phyloP scores from a whole-genome alignment of 768 basidiomycete species.

The Erythrobasidium yunnanense region DNA sequence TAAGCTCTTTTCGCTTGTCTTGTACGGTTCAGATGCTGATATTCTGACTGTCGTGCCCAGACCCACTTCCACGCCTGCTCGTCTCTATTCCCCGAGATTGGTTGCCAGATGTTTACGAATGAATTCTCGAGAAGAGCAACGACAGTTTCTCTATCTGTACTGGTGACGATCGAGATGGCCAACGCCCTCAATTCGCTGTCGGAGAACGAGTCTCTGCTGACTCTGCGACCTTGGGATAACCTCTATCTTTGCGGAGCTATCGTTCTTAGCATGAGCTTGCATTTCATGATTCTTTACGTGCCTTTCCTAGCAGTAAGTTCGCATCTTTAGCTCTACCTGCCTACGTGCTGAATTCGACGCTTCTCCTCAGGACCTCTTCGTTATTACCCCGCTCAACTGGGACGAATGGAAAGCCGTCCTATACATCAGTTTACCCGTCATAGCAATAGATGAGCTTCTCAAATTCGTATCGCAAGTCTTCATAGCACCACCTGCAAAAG shows the following conservation, averaged over 20 bases:
- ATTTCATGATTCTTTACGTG: conserved; percentile 90
- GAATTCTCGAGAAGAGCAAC: conserved; percentile 74
- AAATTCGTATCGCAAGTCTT: conserved; percentile 52
- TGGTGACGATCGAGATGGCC: conserved; percentile 94
- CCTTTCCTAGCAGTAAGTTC: conserved; percentile 80
- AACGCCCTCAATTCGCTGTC: conserved; percentile 86
- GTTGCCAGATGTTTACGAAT: conserved; percentile 77
- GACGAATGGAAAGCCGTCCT: conserved; percentile 89
- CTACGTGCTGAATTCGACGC: background rate
- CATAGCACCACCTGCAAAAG: conserved; percentile 23
- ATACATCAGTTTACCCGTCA: conserved; percentile 71
- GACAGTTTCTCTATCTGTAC: conserved; percentile 89
- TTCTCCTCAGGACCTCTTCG: conserved; percentile 60
- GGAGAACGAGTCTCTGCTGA: conserved; percentile 85
- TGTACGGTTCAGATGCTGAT: background rate
- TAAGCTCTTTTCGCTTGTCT: conserved; percentile 47
- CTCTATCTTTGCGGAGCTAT: conserved; percentile 82
- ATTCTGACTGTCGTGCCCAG: conserved; percentile 43
- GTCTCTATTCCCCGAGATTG: conserved; percentile 70
- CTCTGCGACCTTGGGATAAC: conserved; percentile 87
- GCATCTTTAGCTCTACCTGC: background rate
- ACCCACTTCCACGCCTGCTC: conserved; percentile 94
- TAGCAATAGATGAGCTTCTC: conserved; percentile 78
- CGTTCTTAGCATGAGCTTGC: conserved; percentile 77
- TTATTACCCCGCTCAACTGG: conserved; percentile 88